Base-by-base conservation (phyloP, 1,284 basidiomycete genomes). In the Fistulinella cinereoalba region DNA sequence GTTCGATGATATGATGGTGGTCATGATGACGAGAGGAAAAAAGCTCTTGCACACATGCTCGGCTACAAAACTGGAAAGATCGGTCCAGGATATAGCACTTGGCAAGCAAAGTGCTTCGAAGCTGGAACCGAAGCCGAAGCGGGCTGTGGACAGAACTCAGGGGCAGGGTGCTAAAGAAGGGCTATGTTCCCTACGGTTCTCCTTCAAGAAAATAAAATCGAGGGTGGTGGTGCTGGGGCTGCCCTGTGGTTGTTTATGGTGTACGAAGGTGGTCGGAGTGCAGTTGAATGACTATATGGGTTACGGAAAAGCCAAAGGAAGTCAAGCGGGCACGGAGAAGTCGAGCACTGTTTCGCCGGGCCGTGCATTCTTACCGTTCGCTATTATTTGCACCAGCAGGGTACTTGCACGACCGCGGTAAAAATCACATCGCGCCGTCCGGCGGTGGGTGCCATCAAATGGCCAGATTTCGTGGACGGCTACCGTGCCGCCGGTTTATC, bases 281-380 rank as follows among this genome's bases (percentile, higher is more conserved):
- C 52, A 73, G 21, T 37, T 19, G 34, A 12, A 6, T 71, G 45
- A 12, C 71, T 68, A 54, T 73, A 79, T 46, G 77, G 74, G 53
- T 80, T 80, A 61, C 76, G 81, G 21, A 27, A 75, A 74, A 72
- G 79, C 78, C 16, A 82, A 64, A 21, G 71, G 70, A 32, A 82
- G 60, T 34, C 18, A 19, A 37, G 23, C 13, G 67, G 71, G n/a
- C n/a, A n/a, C n/a, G n/a, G n/a, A n/a, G n/a, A n/a, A n/a, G n/a
- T n/a, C n/a, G n/a, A n/a, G n/a, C n/a, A n/a, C n/a, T n/a, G n/a
- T n/a, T n/a, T n/a, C n/a, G n/a, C n/a, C n/a, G n/a, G n/a, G n/a
- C n/a, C n/a, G n/a, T n/a, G n/a, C n/a, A n/a, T n/a, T n/a, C 12
- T 27, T 7, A 27, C 25, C 25, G 25, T 27, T 27, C 25, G 25